Evolutionary conservation across 139 green algal species (phyloP), one percentile per base, ranked within the genome.

Genomic region (Chlamydomonas sp.): DNA sequence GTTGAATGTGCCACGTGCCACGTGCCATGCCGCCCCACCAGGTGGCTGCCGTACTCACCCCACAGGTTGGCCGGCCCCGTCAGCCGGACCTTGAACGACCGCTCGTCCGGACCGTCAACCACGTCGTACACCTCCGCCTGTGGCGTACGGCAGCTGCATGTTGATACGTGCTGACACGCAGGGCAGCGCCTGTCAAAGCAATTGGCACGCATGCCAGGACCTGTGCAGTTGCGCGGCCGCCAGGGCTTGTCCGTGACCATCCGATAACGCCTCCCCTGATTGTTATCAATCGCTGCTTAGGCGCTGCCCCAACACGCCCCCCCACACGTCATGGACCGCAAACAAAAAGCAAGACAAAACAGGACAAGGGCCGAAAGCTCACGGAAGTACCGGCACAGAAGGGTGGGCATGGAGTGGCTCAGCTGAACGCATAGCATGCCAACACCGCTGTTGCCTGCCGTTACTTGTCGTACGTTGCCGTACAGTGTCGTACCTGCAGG

Each of bases 51-150:
- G 60, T 15, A 64, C 90, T 68, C 87, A 94, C 92, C 90, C 95
- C 95, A 97, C 20, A 97, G 88, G 87, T 95, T 97, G 83, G 92
- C 93, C 0, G 94, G 90, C 2, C 94, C 95, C 10, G 94, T 81
- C 5, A 96, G 6, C 5, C 76, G 83, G 66, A 97, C 90, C 4
- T 12, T 88, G 78, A 98, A 97, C 5, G 66, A 86, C 1, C 88
- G 90, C 14, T 69, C 83, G 16, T 10, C 62, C 16, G 31, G 31
- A 49, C 31, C 31, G 31, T 74, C 73, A 73, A 75, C 68, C 12
- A 87, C 83, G 62, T 87, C 83, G 31, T 74, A 80, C 71, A 87
- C 83, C 12, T 87, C 72, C 6, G 83, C 83, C 83, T 87, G 71
- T 9, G 63, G 3, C 14, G 5, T 17, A 61, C 17, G 31, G 62